Conservation (phyloP, 192 early-diverging fungal genomes). For the Gamsiella multidivaricata region DNA sequence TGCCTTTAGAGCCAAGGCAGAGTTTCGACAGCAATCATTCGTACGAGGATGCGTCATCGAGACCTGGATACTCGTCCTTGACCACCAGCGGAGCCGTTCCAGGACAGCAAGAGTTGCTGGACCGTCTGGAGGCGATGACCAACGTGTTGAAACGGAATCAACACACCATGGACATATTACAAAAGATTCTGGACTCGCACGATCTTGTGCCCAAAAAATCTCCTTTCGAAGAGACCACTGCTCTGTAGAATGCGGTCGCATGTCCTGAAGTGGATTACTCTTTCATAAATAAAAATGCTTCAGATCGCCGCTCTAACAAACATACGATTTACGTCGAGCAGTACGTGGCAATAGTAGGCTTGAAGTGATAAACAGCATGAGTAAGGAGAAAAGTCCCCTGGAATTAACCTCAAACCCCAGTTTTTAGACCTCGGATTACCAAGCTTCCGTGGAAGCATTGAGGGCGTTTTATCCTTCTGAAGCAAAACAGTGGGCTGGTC, state of each 20-base stretch:
- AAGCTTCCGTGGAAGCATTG: no score
- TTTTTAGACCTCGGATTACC: no score
- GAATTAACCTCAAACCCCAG: no score
- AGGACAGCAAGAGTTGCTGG: slow-evolving; percentile 48
- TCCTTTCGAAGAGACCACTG: slow-evolving; percentile 28
- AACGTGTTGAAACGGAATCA: slow-evolving; percentile 51
- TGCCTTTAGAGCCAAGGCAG: slow-evolving; percentile 24
- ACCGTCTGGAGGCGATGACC: slow-evolving; percentile 41
- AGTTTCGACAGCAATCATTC: slow-evolving; percentile 59
- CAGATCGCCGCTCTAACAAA: no score
- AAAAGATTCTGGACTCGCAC: slow-evolving; percentile 51
- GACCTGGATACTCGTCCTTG: slow-evolving; percentile 49
- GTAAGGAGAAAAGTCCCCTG: no score
- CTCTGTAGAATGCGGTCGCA: slow-evolving; percentile 19
- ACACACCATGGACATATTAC: slow-evolving; percentile 46
- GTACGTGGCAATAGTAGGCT: no score
- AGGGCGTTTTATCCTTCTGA: no score
- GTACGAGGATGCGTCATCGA: slow-evolving; percentile 23
- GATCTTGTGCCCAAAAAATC: slow-evolving; percentile 45
- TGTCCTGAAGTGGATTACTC: no score
- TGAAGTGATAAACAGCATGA: no score
- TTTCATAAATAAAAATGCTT: no score
- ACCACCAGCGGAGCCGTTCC: slow-evolving; percentile 15
- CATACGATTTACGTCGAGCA: no score
- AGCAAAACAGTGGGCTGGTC: no score